phyloP scores from a whole-genome alignment of 2,329 filamentous ascomycete species.

The Trichoderma endophyticum region DNA sequence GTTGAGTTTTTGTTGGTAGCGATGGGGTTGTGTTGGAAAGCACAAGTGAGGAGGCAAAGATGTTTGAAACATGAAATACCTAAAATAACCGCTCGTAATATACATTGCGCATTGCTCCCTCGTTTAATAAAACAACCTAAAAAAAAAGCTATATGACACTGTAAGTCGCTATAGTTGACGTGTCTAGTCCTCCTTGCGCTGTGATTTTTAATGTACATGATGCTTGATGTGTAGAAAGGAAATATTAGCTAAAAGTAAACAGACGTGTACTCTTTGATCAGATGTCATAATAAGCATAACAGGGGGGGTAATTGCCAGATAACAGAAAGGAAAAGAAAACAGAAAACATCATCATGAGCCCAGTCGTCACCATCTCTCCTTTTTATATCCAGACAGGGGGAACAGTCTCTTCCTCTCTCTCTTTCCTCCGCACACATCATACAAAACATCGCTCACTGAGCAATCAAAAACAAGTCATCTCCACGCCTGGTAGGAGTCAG shows the following conservation, averaged over 20 bases:
- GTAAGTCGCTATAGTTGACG: not conserved
- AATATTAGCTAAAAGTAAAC: not conserved
- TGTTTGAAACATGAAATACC: not conserved
- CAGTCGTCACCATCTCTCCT: not conserved
- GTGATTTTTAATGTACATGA: slow-evolving; percentile 8
- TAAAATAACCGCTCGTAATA: slow-evolving; percentile 26
- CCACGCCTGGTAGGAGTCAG: slow-evolving; percentile 65
- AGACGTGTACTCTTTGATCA: not conserved
- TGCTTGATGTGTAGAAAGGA: slow-evolving; percentile 6
- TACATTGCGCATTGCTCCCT: slow-evolving; percentile 8
- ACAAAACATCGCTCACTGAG: slow-evolving; percentile 37
- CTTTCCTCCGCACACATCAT: not conserved
- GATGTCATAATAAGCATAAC: not conserved
- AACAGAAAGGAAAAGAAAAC: not conserved
- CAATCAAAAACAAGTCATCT: slow-evolving; percentile 60
- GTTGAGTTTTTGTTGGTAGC: not conserved
- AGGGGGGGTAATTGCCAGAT: not conserved
- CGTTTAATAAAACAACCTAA: not conserved
- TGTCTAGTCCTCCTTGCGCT: not conserved
- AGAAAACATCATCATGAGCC: not conserved
- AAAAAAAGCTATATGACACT: not conserved
- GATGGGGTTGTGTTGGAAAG: not conserved
- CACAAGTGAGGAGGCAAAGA: not conserved
- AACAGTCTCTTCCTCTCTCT: not conserved
- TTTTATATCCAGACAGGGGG: not conserved